phyloP scores from a whole-genome alignment of 257 asterid genomes.

The Solanum tarijense region DNA sequence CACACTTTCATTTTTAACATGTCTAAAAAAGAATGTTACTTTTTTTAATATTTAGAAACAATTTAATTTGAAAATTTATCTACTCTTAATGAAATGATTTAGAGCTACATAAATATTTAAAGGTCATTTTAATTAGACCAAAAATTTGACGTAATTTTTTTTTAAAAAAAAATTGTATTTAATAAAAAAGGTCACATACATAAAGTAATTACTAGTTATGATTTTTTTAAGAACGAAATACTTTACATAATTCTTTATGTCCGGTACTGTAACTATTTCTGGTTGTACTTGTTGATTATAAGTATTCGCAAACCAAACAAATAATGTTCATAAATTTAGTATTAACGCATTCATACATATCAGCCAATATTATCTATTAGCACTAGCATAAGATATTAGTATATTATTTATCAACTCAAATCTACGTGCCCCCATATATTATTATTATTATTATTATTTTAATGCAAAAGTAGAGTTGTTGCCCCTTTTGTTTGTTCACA shows the following conservation, averaged over 20 bases:
- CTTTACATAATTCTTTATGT: not conserved
- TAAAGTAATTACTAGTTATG: no score
- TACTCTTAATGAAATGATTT: no score
- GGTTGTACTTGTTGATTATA: not conserved
- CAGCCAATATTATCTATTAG: not conserved
- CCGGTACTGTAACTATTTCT: not conserved
- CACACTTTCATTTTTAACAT: not conserved
- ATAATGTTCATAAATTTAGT: not conserved
- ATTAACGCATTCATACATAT: not conserved
- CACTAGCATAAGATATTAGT: not conserved
- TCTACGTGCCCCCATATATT: not conserved
- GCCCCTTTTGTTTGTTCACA: constrained; percentile 38
- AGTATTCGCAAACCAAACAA: not conserved
- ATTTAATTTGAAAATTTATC: no score
- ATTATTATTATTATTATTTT: not conserved
- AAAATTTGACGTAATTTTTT: not conserved
- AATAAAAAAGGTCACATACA: not conserved
- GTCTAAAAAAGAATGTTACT: not conserved
- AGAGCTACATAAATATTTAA: no score
- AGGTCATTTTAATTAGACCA: not conserved
- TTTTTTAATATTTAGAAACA: no score
- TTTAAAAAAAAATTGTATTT: no score
- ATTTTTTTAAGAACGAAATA: not conserved
- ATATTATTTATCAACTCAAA: not conserved
- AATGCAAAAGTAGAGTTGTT: constrained; percentile 21